phyloP scores from a whole-genome alignment of 31 red algal genomes.

The Bonnemaisonia californica region DNA sequence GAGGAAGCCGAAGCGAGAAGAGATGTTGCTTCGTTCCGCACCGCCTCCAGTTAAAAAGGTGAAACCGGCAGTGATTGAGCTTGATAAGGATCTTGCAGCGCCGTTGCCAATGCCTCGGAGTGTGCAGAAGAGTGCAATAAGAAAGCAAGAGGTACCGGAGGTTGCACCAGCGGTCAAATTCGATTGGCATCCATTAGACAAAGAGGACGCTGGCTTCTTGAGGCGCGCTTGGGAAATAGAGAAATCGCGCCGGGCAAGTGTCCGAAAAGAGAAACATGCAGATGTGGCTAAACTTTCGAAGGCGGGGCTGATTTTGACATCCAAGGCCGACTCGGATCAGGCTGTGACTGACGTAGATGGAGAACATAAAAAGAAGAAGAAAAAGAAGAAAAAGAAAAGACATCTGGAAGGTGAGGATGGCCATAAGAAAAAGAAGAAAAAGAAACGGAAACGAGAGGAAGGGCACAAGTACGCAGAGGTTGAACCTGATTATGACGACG shows the following conservation, averaged over 20 bases:
- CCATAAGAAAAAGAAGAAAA: conserved; percentile 41
- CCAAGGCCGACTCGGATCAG: neutral
- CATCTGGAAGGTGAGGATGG: conserved; percentile 42
- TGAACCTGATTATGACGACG: conserved; percentile 8
- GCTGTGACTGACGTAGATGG: conserved; percentile 9
- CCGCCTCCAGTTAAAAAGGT: neutral
- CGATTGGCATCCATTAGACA: conserved; percentile 48
- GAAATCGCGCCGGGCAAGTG: conserved; percentile 2
- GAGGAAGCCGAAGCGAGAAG: neutral
- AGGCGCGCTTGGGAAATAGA: conserved; percentile 37
- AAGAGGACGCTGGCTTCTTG: conserved; percentile 38
- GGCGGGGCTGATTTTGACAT: neutral
- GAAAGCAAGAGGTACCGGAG: neutral
- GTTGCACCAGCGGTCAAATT: conserved; percentile 7
- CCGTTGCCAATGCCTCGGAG: conserved; percentile 8
- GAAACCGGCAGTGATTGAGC: neutral
- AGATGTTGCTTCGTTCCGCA: neutral
- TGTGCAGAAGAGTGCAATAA: conserved; percentile 7
- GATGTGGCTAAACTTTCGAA: neutral
- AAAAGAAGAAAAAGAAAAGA: conserved; percentile 62
- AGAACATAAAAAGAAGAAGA: conserved; percentile 54
- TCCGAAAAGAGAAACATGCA: neutral
- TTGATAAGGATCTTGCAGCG: neutral
- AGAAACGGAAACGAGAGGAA: conserved; percentile 29
- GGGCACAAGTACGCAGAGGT: conserved; percentile 7